A percentile compares a stretch with the other conserved stretches of the same genome.
phyloP scores from a whole-genome alignment of 2,329 filamentous ascomycete species.

The Sporothrix phasma region DNA sequence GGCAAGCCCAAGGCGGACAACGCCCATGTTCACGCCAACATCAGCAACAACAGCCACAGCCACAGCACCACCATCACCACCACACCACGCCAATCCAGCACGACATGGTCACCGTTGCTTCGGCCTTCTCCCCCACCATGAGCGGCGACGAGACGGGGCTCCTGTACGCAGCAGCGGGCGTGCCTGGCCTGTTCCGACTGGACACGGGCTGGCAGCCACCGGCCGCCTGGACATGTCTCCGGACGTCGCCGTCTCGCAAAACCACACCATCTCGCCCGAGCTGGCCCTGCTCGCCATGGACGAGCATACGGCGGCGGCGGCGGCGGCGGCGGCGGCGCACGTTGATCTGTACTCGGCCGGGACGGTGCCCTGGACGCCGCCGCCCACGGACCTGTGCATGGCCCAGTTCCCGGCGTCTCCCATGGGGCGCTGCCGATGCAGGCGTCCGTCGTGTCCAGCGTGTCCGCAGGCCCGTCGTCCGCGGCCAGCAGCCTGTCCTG shows the following conservation, averaged over 20 bases:
- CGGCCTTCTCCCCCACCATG: conserved; percentile 19
- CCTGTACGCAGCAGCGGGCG: conserved; percentile 22
- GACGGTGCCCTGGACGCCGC: conserved; percentile 33
- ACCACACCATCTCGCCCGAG: conserved; percentile 28
- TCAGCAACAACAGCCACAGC: neutral
- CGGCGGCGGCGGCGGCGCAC: conserved; percentile 2
- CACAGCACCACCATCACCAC: neutral
- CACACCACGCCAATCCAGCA: neutral
- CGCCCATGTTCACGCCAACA: neutral
- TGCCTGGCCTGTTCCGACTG: conserved; percentile 28
- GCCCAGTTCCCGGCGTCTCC: conserved; percentile 27
- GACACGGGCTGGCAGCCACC: conserved; percentile 33
- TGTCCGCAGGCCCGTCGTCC: conserved; percentile 25
- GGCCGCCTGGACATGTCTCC: too few species aligned
- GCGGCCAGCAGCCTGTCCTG: conserved; percentile 14
- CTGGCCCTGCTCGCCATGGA: conserved; percentile 27
- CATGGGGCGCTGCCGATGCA: conserved; percentile 20
- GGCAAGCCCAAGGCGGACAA: conserved; percentile 38
- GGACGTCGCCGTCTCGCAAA: conserved; percentile 26
- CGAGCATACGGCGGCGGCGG: conserved; percentile 13
- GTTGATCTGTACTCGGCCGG: conserved; percentile 29
- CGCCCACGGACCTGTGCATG: conserved; percentile 28
- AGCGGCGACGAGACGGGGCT: conserved; percentile 24
- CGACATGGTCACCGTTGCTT: conserved; percentile 8
- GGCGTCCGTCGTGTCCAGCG: conserved; percentile 32